Base-by-base conservation (phyloP, 371 early-diverging fungal species). In the Apophysomyces trapeziformis region DNA sequence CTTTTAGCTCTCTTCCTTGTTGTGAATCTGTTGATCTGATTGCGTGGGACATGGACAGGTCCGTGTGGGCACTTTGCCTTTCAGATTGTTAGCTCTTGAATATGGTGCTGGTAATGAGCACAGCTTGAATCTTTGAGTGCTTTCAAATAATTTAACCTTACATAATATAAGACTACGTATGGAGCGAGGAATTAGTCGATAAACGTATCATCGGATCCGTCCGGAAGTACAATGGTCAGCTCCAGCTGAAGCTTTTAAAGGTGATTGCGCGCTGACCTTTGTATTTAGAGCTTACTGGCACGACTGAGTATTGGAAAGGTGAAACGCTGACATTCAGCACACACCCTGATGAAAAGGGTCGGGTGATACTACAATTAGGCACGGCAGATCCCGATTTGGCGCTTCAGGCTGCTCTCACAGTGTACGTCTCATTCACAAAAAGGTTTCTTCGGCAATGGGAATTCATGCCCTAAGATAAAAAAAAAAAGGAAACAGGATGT, bases 161-260 rank as follows among this genome's bases (percentile, higher is more conserved):
- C 50, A 9, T 5, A 8, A 47, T 26, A 26, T 26, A 46, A 90
- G 96, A 96, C 76, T 70, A 95, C 26, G 97, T 97, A 14, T 98
- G 94, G 86, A 83, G 90, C 4, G 94, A 95, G 36, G 99, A 98
- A 74, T 87, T 93, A 11, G 87, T 98, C 12, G 99, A 96, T 79
- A 92, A 89, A 66, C 81, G 91, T 59, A 89, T 98, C 35, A 88
- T 92, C 38, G 91, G 89, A n/a, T 87, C 92, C 16, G 79, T 82
- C 38, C 86, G 98, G 47, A 71, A 86, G 41, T 85, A 87, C 26
- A 92, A 96, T 69, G 78, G 91, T 89, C 81, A 74, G 58, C 36
- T 50, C 21, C 2, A n/a, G 50, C 50, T 18, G n/a, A 50, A 18
- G 5, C 26, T 26, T 26, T 26, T 2, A 2, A 26, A 26, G 26